Base-by-base conservation (phyloP, 1,284 basidiomycete species). In the Leucocoprinus gongylophorus region DNA sequence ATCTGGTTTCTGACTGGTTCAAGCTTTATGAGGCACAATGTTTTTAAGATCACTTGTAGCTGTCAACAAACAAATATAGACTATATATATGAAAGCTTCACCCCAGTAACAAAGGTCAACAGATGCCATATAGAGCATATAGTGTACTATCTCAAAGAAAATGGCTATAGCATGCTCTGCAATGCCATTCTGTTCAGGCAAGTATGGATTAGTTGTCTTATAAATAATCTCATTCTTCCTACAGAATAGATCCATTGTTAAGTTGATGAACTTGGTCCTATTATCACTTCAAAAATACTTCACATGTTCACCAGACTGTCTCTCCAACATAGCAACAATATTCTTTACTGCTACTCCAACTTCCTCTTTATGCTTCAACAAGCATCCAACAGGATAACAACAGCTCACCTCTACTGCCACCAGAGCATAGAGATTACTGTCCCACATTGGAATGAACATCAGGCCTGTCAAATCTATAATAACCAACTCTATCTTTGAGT, bases 81-180 rank as follows among this genome's bases (percentile, higher is more conserved):
- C 50, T 3, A 67, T 62, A 46, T 71, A 64, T 12, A 56, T 47
- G 15, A 71, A 56, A 2, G 70, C 71, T 49, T 74, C 66, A 8
- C 66, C 66, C 72, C 72, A 75, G 13, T 73, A 58, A 46, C 57
- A 65, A 28, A 53, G 49, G 2, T 67, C 67, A 12, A 74, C 51
- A 0, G 59, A 50, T 4, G 59, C 60, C 29, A 20, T 62, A 45
- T 59, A 53, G 9, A 67, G 30, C 67, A 68, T 68, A 7, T 61
- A 58, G 2, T 59, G 44, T 6, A 57, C 60, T 10, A 62, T 46
- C 46, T 67, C 62, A 15, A 67, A 42, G 2, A 62, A 46, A 2
- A 62, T 72, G 18, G 60, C 57, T 49, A 70, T 72, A 9, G 64
- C 55, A 13, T 65, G 57, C 54, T 75, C 71, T 0, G 69, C 68